Percentiles rank a stretch among this genome's conserved stretches.
These are phyloP conservation scores for Mycena haematopus DNA, from an alignment of 768 basidiomycete genomes.

Conservation along the genomic window DNA sequence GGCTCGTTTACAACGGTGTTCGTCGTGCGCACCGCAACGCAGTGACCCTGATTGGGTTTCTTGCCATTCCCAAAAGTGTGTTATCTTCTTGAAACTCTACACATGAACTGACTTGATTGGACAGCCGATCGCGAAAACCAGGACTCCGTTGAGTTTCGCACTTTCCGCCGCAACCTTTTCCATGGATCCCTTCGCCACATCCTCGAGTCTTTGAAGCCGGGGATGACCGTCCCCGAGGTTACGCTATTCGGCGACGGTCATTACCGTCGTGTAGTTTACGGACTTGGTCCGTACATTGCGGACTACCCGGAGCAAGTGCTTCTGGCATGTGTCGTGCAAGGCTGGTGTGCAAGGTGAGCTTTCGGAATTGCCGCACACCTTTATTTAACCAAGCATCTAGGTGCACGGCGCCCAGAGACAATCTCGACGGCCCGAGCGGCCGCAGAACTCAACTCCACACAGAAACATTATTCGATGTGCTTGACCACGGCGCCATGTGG, in stretches of 20 bases:
- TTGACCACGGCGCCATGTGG: constrained; percentile 35
- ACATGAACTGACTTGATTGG: not conserved
- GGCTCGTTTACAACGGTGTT: constrained; percentile 40
- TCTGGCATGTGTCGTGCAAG: constrained; percentile 40
- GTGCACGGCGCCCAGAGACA: constrained; percentile 31
- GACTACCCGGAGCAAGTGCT: constrained; percentile 47
- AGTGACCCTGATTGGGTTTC: constrained; percentile 37
- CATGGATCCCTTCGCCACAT: constrained; percentile 37
- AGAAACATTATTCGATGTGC: constrained; percentile 28
- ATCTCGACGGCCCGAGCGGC: constrained; percentile 35
- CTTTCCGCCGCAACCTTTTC: constrained; percentile 38
- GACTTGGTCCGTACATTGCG: constrained; percentile 43
- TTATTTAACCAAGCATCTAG: constrained; percentile 12
- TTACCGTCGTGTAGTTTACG: not conserved
- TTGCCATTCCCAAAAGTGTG: constrained; percentile 39
- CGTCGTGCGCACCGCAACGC: constrained; percentile 40
- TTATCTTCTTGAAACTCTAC: constrained; percentile 26
- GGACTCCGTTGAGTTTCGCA: constrained; percentile 11
- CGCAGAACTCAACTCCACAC: constrained; percentile 31
- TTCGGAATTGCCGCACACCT: constrained; percentile 9
- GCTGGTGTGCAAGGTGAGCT: constrained; percentile 44
- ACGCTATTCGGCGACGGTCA: constrained; percentile 36
- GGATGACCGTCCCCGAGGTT: constrained; percentile 37
- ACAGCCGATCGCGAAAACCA: constrained; percentile 9
- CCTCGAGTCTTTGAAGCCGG: constrained; percentile 30